These are phyloP conservation scores for Silene uniflora DNA, from an alignment of 148 eudicot genomes.

Conservation along the genomic window DNA sequence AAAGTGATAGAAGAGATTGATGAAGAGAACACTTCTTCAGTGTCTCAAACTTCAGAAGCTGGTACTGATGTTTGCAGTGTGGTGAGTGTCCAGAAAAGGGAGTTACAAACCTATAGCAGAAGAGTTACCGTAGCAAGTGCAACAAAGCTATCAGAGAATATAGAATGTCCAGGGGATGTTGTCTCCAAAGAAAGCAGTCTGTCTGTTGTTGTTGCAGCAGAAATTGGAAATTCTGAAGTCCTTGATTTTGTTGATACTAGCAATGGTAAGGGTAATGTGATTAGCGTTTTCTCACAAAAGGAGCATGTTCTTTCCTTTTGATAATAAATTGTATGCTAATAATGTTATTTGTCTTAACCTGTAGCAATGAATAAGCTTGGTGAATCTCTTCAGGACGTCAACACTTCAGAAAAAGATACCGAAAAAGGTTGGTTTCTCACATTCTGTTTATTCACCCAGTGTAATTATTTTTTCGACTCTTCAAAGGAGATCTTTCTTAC, in stretches of 20 bases:
- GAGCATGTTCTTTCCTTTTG: neutral
- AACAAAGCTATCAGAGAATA: constrained; percentile 2
- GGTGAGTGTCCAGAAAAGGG: constrained; percentile 24
- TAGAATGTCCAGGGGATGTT: neutral
- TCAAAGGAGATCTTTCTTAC: neutral
- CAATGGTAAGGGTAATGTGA: constrained; percentile 8
- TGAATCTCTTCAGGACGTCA: neutral
- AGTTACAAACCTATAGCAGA: constrained; percentile 23
- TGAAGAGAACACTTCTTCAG: constrained; percentile 13
- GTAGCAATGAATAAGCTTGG: constrained; percentile 10
- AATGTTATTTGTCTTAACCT: neutral
- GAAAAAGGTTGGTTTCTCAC: constrained; percentile 16
- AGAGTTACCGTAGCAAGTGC: constrained; percentile 14
- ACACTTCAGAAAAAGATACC: neutral
- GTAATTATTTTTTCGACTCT: no score
- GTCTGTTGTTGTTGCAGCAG: constrained; percentile 6
- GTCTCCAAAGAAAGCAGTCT: constrained; percentile 9
- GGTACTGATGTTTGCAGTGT: constrained; percentile 21
- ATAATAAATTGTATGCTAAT: neutral
- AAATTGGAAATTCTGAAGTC: constrained; percentile 18
- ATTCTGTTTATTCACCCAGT: neutral
- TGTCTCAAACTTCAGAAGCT: constrained; percentile 22
- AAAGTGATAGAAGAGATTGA: constrained; percentile 22
- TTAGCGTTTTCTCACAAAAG: constrained; percentile 12
- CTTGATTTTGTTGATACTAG: constrained; percentile 15